Evolutionary conservation across 441 rosid species (phyloP), one percentile per base, ranked within the genome.

Genomic region (Manihot esculenta): DNA sequence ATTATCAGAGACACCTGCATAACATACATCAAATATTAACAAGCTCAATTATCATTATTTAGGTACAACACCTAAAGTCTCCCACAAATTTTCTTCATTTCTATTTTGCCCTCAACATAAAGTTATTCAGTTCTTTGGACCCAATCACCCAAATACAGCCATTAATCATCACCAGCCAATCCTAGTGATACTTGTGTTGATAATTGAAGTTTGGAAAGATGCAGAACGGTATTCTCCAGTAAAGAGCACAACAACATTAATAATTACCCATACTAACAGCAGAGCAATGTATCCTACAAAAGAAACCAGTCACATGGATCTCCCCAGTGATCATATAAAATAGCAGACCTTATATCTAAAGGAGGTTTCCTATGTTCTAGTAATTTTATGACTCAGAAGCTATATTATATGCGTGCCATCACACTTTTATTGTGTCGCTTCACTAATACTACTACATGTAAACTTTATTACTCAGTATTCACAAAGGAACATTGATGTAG

Each of bases 381-480:
- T 38, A 12, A 48, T 13, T 56, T 38, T 56, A 24, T n/a, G 24
- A 56, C 35, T 23, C 6, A 54, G 24, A 56, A 13, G 35, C 17
- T 55, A 55, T 21, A 55, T 21, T 23, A 7, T 23, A 35, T 51
- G 57, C 21, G 9, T 64, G 47, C 59, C 33, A 27, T 20, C 30
- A 53, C 50, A 53, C 38, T 53, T 51, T 33, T 10, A 66, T 66
- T n/a, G 10, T 50, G 70, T 20, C 33, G 2, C n/a, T 66, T 66
- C 70, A 53, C 20, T 13, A 30, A 12, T 49, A 27, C 44, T 49
- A 51, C 23, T 26, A 18, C 8, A 26, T 26, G 41, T 20, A 41
- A 41, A n/a, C 5, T 10, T 3, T n/a, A 44, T 14, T 13, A 35
- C 0, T 8, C 12, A 13, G 33, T 12, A 62, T 5, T 11, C 11